Base-by-base conservation (phyloP, 306 rosid genomes). In the Prunus campanulata region DNA sequence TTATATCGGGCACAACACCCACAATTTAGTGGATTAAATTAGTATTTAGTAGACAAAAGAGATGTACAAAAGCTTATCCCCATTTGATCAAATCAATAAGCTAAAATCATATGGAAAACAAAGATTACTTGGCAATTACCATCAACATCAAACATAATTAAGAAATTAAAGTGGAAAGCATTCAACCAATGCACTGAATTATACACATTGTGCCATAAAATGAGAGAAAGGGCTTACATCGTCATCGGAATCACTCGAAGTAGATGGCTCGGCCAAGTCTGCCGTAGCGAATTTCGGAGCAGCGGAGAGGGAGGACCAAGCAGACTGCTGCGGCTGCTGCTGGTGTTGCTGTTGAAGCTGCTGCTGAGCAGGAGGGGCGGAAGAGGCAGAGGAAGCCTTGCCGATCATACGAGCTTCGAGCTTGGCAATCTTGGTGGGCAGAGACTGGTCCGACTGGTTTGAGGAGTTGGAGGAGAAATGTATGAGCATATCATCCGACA, bases 401-500 rank as follows among this genome's bases (percentile, higher is more conserved):
- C 99, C 96, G 14, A 78, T 87, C 99, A 96, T 89, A 48, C 98
- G 99, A 88, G 99, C 98, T 82, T 96, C 99, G 76, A 96, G 89
- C 89, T 93, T 96, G 60, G 98, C 98, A 82, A 96, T 93, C 87
- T 93, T 93, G 13, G 96, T 88, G 64, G 99, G 99, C 68, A 96
- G 76, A 71, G 99, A 93, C 84, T 96, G 98, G 83, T 96, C 99
- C 29, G 99, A 96, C 83, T 91, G 99, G 86, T 96, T 96, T 11
- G 97, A 96, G 22, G 99, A 96, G 81, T 96, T 96, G 72, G 99
- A 96, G 4, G 98, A 91, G 83, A 96, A 93, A 89, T 96, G 99
- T n/a, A 87, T 56, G 22, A 90, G 91, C 96, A 91, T 81, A 75
- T 93, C 99, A 76, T 93, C 99, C 72, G 99, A 96, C 99, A 96